Evolutionary conservation across 306 rosid genomes (phyloP).

Genomic region (Abrus pulchellus): DNA sequence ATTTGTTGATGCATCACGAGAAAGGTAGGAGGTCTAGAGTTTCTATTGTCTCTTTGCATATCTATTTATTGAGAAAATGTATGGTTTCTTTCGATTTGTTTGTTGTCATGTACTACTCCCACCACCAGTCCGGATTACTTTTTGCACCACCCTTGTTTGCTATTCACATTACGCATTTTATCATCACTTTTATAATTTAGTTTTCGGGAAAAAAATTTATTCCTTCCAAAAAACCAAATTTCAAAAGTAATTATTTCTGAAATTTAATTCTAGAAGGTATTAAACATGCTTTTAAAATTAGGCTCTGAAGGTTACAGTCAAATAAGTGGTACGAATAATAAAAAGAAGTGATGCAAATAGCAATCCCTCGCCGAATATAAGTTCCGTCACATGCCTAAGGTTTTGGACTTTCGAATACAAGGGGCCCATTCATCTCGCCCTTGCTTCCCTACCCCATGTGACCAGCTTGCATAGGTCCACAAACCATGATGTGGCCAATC

Average conservation of each 20-base stretch:
- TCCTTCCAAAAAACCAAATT: no score
- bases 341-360: no score
- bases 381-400: slow-evolving; percentile 36
- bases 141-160: no score
- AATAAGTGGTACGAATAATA: no score
- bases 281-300: no score
- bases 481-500: slow-evolving; percentile 1
- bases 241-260: no score
- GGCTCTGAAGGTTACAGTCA: no score
- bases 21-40: neutral
- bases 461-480: neutral
- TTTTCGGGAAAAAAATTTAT: no score
- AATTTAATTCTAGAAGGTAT: no score
- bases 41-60: slow-evolving; percentile 52
- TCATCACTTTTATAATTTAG: no score
- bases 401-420: slow-evolving; percentile 34
- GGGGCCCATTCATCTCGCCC: slow-evolving; percentile 49
- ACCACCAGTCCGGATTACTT: neutral
- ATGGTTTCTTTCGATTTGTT: slow-evolving; percentile 37
- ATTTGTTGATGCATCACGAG: slow-evolving; percentile 48
- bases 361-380: neutral
- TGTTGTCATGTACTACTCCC: slow-evolving; percentile 3
- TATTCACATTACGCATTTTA: no score
- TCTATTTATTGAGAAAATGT: slow-evolving; percentile 14
- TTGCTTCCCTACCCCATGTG: slow-evolving; percentile 42